Evolutionary conservation across 306 rosid species (phyloP), one percentile per base, ranked within the genome.

Genomic region (Prunus davidiana): DNA sequence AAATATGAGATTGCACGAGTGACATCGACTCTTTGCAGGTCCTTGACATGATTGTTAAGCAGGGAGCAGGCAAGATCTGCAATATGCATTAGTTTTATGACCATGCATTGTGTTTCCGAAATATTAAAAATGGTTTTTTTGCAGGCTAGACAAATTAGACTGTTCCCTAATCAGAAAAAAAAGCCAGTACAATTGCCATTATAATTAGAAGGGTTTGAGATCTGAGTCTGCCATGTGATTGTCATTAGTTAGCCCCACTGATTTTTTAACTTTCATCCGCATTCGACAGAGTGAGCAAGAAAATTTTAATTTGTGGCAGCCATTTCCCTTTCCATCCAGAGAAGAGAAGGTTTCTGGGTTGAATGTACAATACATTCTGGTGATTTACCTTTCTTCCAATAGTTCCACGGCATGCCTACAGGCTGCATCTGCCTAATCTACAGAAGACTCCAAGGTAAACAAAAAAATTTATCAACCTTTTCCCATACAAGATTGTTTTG

Each of bases 1-100:
- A 34, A 56, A 56, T 45, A 8, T 13, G 5, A 20, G 22, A 2
- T 49, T 55, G 28, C 27, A 56, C 27, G 25, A 56, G 62, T 56
- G 22, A 10, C 43, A 38, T 38, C 5, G 55, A 45, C 25, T 15
- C n/a, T 51, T 5, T 67, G 15, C 34, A 67, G 56, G 72, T 67
- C 55, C 54, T 20, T 22, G n/a, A 67, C 56, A 67, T 46, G 56
- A 67, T 5, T 67, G 72, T 50, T 38, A 43, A 27, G 16, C 52
- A 67, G 41, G 18, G 30, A 67, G 71, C 52, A 43, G 71, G 54
- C 54, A 43, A 38, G 71, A 66, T 66, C 54, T 66, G 54, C 71
- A 4, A 15, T 43, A 8, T 67, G n/a, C 54, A 20, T 20, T 47
- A 47, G 52, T 38, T 38, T 38, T 58, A 7, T 38, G 43, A 38